These are phyloP conservation scores for Aureobasidium sp. DNA, from an alignment of 2,329 filamentous ascomycete species.

Conservation along the genomic window DNA sequence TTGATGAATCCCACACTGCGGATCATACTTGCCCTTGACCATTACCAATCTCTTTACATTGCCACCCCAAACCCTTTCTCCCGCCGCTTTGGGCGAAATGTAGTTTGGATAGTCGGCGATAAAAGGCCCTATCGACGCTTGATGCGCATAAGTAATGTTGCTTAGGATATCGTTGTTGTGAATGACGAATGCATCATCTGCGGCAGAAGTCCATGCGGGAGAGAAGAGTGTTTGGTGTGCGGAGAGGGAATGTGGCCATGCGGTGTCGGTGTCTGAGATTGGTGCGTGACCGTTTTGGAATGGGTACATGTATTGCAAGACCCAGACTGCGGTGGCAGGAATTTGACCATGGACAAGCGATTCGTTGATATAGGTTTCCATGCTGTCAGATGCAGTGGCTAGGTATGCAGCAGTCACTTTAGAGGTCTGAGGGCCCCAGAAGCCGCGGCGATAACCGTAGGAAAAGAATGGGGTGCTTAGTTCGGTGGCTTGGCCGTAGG, in stretches of 20 bases:
- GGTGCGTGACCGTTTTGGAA: conserved; percentile 12
- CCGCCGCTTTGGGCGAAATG: conserved; percentile 14
- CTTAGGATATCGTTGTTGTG: not conserved
- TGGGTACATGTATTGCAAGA: conserved; percentile 16
- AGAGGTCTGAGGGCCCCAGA: conserved; percentile 14
- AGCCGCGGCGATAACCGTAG: conserved; percentile 13
- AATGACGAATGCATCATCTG: conserved; percentile 5
- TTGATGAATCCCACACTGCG: conserved; percentile 13
- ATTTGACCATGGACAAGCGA: conserved; percentile 3
- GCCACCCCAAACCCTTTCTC: conserved; percentile 6
- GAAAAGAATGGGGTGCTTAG: conserved; percentile 13
- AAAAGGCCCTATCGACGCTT: not conserved
- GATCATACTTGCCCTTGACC: conserved; percentile 18
- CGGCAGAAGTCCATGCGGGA: conserved; percentile 8
- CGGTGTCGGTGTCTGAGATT: conserved; percentile 8
- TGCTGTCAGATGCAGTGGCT: not conserved
- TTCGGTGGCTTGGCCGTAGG: conserved; percentile 6
- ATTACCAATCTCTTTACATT: conserved; percentile 15
- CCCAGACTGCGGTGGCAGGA: conserved; percentile 13
- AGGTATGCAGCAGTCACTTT: conserved; percentile 10
- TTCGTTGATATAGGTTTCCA: conserved; percentile 12
- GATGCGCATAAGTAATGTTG: conserved; percentile 11
- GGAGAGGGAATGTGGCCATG: conserved; percentile 12
- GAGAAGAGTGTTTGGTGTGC: conserved; percentile 15
- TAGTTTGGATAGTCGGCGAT: conserved; percentile 17